Conservation (phyloP, 2,329 filamentous ascomycete genomes). For the Epichloe elymi region DNA sequence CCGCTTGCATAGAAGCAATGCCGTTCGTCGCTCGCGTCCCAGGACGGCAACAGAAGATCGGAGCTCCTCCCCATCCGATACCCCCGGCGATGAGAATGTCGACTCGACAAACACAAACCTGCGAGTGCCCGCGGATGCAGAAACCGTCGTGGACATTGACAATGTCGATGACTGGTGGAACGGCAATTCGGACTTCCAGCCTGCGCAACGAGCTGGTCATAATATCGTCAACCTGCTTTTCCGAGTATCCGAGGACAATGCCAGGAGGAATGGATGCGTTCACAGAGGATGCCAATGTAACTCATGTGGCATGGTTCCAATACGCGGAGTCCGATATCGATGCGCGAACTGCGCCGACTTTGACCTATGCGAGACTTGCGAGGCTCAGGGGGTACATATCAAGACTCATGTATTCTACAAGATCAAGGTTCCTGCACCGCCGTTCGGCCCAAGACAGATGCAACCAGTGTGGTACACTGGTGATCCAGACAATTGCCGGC, state of each 20-base stretch:
- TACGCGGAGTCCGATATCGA: conserved; percentile 82
- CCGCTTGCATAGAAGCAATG: conserved; percentile 52
- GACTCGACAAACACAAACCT: conserved; percentile 17
- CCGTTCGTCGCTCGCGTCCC: conserved; percentile 40
- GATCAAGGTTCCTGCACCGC: conserved; percentile 77
- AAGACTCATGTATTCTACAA: conserved; percentile 97
- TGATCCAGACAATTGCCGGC: conserved; percentile 59
- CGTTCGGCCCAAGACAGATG: conserved; percentile 67
- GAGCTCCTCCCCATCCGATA: conserved; percentile 28
- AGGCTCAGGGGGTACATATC: conserved; percentile 62
- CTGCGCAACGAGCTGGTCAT: conserved; percentile 47
- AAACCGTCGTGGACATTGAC: conserved; percentile 25
- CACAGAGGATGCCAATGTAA: conserved; percentile 91
- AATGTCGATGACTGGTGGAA: conserved; percentile 40
- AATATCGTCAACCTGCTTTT: conserved; percentile 79
- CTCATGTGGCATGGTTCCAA: conserved; percentile 73
- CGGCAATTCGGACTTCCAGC: conserved; percentile 25
- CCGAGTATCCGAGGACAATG: conserved; percentile 86
- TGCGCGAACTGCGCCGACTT: conserved; percentile 95
- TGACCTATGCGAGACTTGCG: conserved; percentile 88
- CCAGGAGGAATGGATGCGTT: conserved; percentile 74
- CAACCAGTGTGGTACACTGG: conserved; percentile 82
- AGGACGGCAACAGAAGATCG: conserved; percentile 21
- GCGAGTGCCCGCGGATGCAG: conserved; percentile 19
- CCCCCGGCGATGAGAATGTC: conserved; percentile 32